phyloP scores from a whole-genome alignment of 1,284 basidiomycete genomes.

The Macrocybe sp. region DNA sequence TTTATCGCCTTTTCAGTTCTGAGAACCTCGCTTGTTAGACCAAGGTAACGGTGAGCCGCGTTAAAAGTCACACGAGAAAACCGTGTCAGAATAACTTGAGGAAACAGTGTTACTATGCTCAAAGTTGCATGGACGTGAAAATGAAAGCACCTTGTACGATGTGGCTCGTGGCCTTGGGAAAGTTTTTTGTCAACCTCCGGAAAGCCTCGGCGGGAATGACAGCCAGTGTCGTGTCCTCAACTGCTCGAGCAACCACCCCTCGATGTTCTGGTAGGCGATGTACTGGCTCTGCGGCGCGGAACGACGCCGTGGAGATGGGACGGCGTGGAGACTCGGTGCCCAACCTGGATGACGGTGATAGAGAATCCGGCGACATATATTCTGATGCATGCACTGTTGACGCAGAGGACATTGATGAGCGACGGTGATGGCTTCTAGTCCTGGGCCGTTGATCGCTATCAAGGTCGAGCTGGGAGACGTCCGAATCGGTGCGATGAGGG shows the following conservation, averaged over 20 bases:
- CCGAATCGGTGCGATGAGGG: slow-evolving; percentile 44
- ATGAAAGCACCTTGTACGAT: slow-evolving; percentile 82
- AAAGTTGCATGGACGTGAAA: slow-evolving; percentile 7
- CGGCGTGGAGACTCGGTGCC: slow-evolving; percentile 10
- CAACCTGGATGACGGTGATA: slow-evolving; percentile 26
- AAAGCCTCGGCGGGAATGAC: slow-evolving; percentile 99
- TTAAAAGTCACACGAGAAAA: slow-evolving; percentile 97
- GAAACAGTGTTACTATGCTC: neutral
- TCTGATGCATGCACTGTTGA: slow-evolving; percentile 59
- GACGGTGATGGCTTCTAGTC: slow-evolving; percentile 31
- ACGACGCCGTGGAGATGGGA: slow-evolving; percentile 5
- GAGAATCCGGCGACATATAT: slow-evolving; percentile 22
- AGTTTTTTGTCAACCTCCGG: slow-evolving; percentile 86
- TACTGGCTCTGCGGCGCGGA: slow-evolving; percentile 21
- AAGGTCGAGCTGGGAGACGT: slow-evolving; percentile 60
- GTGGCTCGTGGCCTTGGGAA: slow-evolving; percentile 94
- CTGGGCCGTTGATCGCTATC: slow-evolving; percentile 17
- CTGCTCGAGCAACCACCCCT: slow-evolving; percentile 83
- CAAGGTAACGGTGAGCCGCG: slow-evolving; percentile 94
- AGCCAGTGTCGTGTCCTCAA: slow-evolving; percentile 93
- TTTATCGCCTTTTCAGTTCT: slow-evolving; percentile 97
- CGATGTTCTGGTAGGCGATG: slow-evolving; percentile 36
- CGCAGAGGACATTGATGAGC: slow-evolving; percentile 54
- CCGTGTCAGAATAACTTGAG: slow-evolving; percentile 84
- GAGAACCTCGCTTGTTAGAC: slow-evolving; percentile 92